Base-by-base conservation (phyloP, 306 rosid species). In the Vigna unguiculata region DNA sequence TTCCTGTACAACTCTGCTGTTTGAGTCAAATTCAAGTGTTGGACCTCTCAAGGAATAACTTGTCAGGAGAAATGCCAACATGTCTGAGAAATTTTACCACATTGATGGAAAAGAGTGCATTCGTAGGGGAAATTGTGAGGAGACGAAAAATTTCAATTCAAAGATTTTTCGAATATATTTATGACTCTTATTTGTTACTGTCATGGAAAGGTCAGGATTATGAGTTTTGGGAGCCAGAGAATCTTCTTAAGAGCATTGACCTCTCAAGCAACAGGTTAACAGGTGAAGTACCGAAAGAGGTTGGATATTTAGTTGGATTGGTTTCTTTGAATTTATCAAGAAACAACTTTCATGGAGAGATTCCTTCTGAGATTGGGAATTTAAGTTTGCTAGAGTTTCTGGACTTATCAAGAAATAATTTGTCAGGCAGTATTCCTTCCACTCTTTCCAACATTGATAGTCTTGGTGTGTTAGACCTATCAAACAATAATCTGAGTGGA, bases 101-200 rank as follows among this genome's bases (percentile, higher is more conserved):
- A 24, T 4, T 58, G 11, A 22, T 5, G 16, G 60, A 21, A 0
- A 54, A 6, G 15, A 54, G 2, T 1, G 4, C 20, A 20, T 9
- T 8, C 15, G 2, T 2, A 2, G 9, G 14, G 4, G 6, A 4
- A 16, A 4, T 15, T 4, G 54, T 48, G 16, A 16, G 20, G 20
- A 6, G 1, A 48, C 20, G 54, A 16, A 6, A 53, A 20, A 20
- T 20, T 19, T 20, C 14, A 9, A 8, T 2, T 9, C 8, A 3
- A 20, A 2, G 3, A 2, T 1, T 0, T 20, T 53, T 20, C 5
- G 1, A 0, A 19, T 0, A 53, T n/a, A 52, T 8, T 52, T 54
- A 54, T 21, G 32, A 54, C 32, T 24, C 21, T 49, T 5, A 49
- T 10, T 9, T 51, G 57, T 7, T n/a, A 7, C 17, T 51, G 3